phyloP scores from a whole-genome alignment of 192 early-diverging fungal species.

The Backusella tarrabulga region DNA sequence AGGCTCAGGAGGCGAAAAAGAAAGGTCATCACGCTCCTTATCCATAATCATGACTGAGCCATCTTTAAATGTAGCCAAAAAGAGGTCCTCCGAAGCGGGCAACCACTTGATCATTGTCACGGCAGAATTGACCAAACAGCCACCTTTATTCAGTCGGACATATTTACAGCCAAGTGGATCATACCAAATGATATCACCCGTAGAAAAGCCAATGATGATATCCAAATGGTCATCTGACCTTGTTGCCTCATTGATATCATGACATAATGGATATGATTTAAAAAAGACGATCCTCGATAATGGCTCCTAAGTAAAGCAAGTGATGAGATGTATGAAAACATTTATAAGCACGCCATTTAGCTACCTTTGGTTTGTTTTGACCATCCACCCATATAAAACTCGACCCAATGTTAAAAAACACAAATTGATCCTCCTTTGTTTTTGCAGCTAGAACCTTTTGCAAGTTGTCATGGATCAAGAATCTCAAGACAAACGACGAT shows the following conservation, averaged over 20 bases:
- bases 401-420: conserved; percentile 74
- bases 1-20: neutral
- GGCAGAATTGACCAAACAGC: conserved; percentile 60
- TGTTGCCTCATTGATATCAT: conserved; percentile 81
- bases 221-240: conserved; percentile 69
- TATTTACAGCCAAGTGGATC: conserved; percentile 89
- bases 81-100: conserved; percentile 82
- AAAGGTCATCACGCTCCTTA: conserved; percentile 79
- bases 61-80: conserved; percentile 84
- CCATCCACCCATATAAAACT: conserved; percentile 74
- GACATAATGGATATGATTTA: conserved; percentile 78
- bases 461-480: conserved; percentile 66
- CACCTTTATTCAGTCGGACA: conserved; percentile 79
- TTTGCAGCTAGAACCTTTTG: conserved; percentile 53
- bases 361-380: conserved; percentile 48
- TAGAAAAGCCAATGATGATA: conserved; percentile 81
- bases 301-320: conserved; percentile 48
- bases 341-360: too few relatives aligned
- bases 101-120: conserved; percentile 89
- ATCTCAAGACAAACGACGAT: conserved; percentile 64
- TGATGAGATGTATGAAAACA: too few relatives aligned
- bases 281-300: conserved; percentile 78
- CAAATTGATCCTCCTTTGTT: conserved; percentile 52
- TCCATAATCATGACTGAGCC: conserved; percentile 87
- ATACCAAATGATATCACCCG: conserved; percentile 82